Conservation (phyloP, 1,284 basidiomycete genomes). For the Neonothopanus nambi region DNA sequence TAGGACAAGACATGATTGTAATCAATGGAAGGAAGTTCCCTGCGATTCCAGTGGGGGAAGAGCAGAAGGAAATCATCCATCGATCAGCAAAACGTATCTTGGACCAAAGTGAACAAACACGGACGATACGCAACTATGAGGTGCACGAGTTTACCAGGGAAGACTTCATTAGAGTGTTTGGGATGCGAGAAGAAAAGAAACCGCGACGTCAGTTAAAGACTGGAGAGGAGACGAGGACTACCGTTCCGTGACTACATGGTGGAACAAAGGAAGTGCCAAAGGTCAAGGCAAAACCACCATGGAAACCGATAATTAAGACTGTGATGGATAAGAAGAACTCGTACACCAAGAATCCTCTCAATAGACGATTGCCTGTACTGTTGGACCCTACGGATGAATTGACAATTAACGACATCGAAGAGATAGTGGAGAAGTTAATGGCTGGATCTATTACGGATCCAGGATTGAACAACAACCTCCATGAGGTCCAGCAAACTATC, state of each 20-base stretch:
- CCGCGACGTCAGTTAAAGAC: not conserved
- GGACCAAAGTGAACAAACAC: not conserved
- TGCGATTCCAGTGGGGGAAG: constrained; percentile 11
- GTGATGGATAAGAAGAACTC: not conserved
- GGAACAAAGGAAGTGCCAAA: not conserved
- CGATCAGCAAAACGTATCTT: not conserved
- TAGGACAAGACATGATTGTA: constrained; percentile 10
- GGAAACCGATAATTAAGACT: not conserved
- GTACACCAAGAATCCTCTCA: not conserved
- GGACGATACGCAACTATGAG: not conserved
- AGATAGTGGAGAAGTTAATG: not conserved
- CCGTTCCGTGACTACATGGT: not conserved
- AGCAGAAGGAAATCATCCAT: not conserved
- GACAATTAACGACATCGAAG: not conserved
- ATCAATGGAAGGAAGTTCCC: not conserved
- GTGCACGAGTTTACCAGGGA: not conserved
- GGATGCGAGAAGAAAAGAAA: not conserved
- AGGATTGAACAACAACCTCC: too few relatives aligned
- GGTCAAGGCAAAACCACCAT: not conserved
- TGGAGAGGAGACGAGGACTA: not conserved
- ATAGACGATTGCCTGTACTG: not conserved
- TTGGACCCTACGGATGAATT: constrained; percentile 2
- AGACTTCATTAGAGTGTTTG: not conserved
- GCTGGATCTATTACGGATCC: not conserved
- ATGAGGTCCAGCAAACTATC: too few relatives aligned